These are phyloP conservation scores for Pythium vanterpoolii DNA, from an alignment of 352 stramenopile species.

Conservation along the genomic window DNA sequence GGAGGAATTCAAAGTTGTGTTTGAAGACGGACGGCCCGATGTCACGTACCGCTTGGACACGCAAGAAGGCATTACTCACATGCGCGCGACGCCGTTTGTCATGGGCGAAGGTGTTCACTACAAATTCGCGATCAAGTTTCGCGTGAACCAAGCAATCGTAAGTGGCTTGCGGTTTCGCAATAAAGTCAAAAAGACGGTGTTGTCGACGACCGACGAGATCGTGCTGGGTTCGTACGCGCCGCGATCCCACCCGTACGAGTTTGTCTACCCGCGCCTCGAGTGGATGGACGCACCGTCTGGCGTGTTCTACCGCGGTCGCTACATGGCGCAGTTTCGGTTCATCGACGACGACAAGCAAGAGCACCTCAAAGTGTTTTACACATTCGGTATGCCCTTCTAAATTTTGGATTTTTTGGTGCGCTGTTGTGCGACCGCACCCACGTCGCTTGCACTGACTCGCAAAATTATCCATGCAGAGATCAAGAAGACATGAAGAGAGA, in stretches of 20 bases:
- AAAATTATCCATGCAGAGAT: constrained; percentile 41
- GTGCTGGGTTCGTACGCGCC: constrained; percentile 85
- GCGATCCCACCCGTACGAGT: constrained; percentile 68
- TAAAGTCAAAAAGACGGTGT: constrained; percentile 82
- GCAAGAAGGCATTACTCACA: constrained; percentile 55
- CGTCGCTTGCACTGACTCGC: neutral
- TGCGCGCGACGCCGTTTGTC: constrained; percentile 67
- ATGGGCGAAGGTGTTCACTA: constrained; percentile 78
- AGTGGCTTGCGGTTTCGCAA: constrained; percentile 83
- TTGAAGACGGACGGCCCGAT: constrained; percentile 62
- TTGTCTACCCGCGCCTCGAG: constrained; percentile 73
- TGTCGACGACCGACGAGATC: constrained; percentile 73
- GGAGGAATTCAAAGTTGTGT: constrained; percentile 83
- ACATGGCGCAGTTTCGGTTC: constrained; percentile 77
- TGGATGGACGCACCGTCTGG: constrained; percentile 83
- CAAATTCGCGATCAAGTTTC: constrained; percentile 83
- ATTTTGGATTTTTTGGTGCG: too few relatives aligned
- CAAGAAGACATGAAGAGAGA: constrained; percentile 33
- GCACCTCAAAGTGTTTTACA: constrained; percentile 75
- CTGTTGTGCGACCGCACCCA: too few relatives aligned
- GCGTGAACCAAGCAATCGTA: constrained; percentile 84
- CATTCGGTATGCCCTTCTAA: constrained; percentile 65
- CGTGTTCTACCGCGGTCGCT: constrained; percentile 87
- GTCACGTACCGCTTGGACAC: constrained; percentile 80
- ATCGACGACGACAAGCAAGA: constrained; percentile 63